A percentile compares a stretch with the other conserved stretches of the same genome.
Evolutionary conservation across 2,329 filamentous ascomycete genomes (phyloP).

Genomic region (Balansia obtecta): DNA sequence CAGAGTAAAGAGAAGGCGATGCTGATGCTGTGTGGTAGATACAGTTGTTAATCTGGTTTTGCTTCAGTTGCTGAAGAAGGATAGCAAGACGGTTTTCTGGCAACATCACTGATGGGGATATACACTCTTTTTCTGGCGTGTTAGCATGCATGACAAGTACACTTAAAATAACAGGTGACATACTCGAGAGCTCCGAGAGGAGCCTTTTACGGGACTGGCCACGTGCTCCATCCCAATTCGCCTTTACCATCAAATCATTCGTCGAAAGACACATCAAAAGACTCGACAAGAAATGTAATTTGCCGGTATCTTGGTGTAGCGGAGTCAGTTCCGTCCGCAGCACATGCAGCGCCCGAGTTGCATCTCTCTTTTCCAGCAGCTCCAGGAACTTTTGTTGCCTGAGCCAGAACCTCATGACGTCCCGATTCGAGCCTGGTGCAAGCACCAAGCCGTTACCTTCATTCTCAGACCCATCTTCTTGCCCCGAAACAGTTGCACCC

Average conservation of each 20-base stretch:
- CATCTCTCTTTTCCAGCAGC: conserved; percentile 65
- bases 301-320: conserved; percentile 62
- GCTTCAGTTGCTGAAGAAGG: conserved; percentile 72
- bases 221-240: conserved; percentile 73
- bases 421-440: conserved; percentile 59
- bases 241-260: conserved; percentile 63
- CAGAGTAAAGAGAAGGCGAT: conserved; percentile 75
- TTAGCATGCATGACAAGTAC: background rate
- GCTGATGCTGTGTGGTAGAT: conserved; percentile 74
- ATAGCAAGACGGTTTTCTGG: conserved; percentile 78
- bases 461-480: conserved; percentile 20
- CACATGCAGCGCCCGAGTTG: conserved; percentile 64
- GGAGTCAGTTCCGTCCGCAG: conserved; percentile 80
- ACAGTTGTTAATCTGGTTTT: conserved; percentile 70
- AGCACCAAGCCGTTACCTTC: conserved; percentile 54
- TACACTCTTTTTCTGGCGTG: conserved; percentile 48
- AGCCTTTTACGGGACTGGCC: conserved; percentile 63
- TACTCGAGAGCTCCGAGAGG: conserved; percentile 75
- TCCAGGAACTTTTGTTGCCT: conserved; percentile 93
- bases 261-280: conserved; percentile 78
- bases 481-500: conserved; percentile 25
- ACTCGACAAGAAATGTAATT: conserved; percentile 74
- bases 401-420: conserved; percentile 76
- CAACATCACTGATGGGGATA: conserved; percentile 94
- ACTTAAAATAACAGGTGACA: conserved; percentile 16